Conservation (phyloP, 495 filamentous ascomycete species). For the Lepraria neglecta region DNA sequence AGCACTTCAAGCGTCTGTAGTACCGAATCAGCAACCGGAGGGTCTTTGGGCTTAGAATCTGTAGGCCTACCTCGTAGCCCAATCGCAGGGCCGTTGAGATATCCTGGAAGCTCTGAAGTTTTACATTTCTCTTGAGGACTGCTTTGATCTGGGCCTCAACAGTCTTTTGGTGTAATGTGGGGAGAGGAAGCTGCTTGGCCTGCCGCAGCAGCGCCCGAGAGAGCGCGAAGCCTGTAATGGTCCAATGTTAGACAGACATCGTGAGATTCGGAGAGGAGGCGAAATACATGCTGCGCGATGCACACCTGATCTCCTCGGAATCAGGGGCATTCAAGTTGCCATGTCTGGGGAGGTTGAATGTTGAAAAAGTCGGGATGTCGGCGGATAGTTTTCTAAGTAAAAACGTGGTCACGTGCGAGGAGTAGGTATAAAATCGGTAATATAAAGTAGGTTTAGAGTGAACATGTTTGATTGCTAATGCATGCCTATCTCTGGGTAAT, state of each 20-base stretch:
- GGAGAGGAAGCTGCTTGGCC: conserved; percentile 44
- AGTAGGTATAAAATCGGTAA: not conserved
- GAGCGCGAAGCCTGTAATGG: conserved; percentile 58
- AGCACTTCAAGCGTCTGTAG: conserved; percentile 16
- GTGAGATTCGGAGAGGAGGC: not conserved
- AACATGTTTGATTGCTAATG: not conserved
- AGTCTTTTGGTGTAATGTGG: conserved; percentile 35
- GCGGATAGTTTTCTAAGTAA: not conserved
- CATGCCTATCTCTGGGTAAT: not conserved
- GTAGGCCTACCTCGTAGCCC: conserved; percentile 55
- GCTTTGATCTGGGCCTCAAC: conserved; percentile 45
- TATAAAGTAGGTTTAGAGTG: not conserved
- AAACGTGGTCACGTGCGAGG: not conserved
- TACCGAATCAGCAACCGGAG: not conserved
- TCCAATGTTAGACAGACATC: conserved; percentile 18
- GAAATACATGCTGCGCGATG: conserved; percentile 62
- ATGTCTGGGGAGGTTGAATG: not conserved
- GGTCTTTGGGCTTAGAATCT: not conserved
- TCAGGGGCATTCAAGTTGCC: conserved; percentile 37
- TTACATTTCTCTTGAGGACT: conserved; percentile 53
- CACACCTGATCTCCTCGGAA: conserved; percentile 42
- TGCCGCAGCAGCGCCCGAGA: conserved; percentile 65
- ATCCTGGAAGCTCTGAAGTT: conserved; percentile 49
- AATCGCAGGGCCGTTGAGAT: conserved; percentile 50
- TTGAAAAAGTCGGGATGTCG: not conserved